Percentiles rank a stretch among this genome's conserved stretches.
Evolutionary conservation across 2,329 filamentous ascomycete species (phyloP).

Genomic region (Zymoseptoria ardabiliae): DNA sequence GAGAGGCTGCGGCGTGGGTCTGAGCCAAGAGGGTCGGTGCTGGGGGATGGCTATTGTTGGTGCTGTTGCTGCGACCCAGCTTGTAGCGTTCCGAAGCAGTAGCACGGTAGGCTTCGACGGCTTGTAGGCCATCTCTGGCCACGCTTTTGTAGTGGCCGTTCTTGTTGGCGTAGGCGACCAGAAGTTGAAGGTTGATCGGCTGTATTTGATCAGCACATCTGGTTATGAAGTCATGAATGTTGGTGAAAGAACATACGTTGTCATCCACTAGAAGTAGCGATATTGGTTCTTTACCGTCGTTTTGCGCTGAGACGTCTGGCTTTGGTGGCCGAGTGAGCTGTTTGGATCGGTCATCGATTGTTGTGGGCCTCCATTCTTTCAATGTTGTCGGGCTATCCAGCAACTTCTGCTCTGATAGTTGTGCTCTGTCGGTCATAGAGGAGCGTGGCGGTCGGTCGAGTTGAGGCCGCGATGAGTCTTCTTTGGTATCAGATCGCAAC

Average conservation of each 20-base stretch:
- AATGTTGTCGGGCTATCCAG: background rate
- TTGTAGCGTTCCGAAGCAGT: constrained; percentile 40
- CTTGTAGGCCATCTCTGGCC: constrained; percentile 34
- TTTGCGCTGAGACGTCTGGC: background rate
- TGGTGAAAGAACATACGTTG: constrained; percentile 17
- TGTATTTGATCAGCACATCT: constrained; percentile 1
- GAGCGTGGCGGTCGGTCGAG: constrained; percentile 2
- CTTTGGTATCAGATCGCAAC: background rate
- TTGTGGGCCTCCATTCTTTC: background rate
- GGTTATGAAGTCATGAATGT: background rate
- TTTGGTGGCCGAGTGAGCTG: background rate
- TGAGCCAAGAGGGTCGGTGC: background rate
- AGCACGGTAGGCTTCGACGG: constrained; percentile 37
- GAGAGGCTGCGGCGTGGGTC: background rate
- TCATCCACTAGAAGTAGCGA: constrained; percentile 29
- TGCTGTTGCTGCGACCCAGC: background rate
- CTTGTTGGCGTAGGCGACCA: constrained; percentile 26
- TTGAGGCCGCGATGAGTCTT: background rate
- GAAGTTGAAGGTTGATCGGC: constrained; percentile 28
- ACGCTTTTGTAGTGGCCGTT: constrained; percentile 36
- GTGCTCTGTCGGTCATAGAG: background rate
- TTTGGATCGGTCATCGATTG: background rate
- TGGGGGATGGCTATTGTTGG: background rate
- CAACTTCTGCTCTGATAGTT: background rate
- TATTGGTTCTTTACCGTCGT: background rate